Evolutionary conservation across 768 basidiomycete species (phyloP), one percentile per base, ranked within the genome.

Genomic region (Suillus lakei): DNA sequence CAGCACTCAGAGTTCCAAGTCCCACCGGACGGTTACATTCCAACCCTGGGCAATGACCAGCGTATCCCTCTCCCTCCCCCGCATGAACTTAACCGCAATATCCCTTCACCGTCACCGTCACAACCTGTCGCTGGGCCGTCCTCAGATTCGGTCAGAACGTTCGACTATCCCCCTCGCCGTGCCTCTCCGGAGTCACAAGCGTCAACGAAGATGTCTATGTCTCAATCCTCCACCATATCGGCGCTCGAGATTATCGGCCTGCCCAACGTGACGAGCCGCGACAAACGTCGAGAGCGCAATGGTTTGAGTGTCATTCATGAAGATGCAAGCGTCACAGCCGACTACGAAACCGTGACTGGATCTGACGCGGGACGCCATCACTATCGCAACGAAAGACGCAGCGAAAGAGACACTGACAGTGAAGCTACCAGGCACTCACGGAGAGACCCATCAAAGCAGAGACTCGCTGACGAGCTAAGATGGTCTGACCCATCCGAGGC

Each of bases 21-120:
- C 10, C 84, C 79, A 8, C 84, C 83, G 0, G 86, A 87, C n/a
- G 79, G 77, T 5, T 86, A 77, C 64, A 85, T 87, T 62, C 86
- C 86, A 0, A 78, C n/a, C 54, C 81, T 66, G 43, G 81, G 77
- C 16, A 64, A 76, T 0, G 76, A 81, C 63, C 76, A 77, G 12
- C 71, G 76, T 23, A 84, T 85, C 21, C 66, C 73, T 5, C 74
- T 87, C n/a, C 85, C 85, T 6, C 81, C 85, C 23, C 86, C 86
- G 1, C 83, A 86, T 62, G 85, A 81, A 64, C 66, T 86, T 23
- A 78, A 75, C 21, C 73, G 72, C 41, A 64, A 4, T 44, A 65
- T 75, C 32, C 66, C 75, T 23, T 78, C 77, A 32, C 72, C 75
- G 8, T 68, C 73, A 4, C 73, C 69, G 10, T 78, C 73, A 50